These are phyloP conservation scores for Diplodia seriata DNA, from an alignment of 2,329 filamentous ascomycete species.

Conservation along the genomic window DNA sequence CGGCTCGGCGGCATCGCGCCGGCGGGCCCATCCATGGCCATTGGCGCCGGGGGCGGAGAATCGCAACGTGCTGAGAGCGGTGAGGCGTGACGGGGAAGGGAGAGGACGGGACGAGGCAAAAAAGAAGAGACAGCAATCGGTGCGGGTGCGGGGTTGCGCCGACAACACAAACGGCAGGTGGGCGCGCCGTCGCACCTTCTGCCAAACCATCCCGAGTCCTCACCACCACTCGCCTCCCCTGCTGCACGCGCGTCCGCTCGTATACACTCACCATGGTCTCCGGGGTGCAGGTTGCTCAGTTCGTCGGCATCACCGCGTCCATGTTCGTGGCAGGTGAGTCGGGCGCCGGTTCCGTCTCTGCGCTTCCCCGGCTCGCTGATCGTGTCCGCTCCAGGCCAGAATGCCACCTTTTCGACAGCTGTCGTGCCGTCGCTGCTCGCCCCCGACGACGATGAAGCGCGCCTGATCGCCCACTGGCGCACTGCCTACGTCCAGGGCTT, in stretches of 20 bases:
- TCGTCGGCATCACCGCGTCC: conserved; percentile 29
- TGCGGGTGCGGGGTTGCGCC: not conserved
- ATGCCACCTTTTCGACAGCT: conserved; percentile 18
- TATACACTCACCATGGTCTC: conserved; percentile 7
- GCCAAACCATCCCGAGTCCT: no score
- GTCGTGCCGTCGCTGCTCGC: conserved; percentile 26
- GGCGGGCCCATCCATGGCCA: not conserved
- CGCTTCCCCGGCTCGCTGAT: not conserved
- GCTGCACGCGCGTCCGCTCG: not conserved
- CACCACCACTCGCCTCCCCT: not conserved
- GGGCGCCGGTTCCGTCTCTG: not conserved
- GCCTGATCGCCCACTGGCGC: conserved; percentile 21
- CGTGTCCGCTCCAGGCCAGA: conserved; percentile 10
- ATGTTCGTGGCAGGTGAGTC: conserved; percentile 21
- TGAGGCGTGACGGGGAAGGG: not conserved
- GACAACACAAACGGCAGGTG: conserved; percentile 1
- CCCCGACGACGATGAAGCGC: conserved; percentile 10
- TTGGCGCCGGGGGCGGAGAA: not conserved
- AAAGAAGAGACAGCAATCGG: not conserved
- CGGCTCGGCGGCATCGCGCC: not conserved
- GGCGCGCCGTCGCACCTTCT: conserved; percentile 3
- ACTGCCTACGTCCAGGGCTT: conserved; percentile 14
- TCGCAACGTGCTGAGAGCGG: not conserved
- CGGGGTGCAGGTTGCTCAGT: conserved; percentile 15
- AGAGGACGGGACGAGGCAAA: not conserved